Percentiles rank a stretch among this genome's conserved stretches.
Evolutionary conservation across 169 alveolate species (phyloP).

Genomic region (Plasmodium knowlesi): DNA sequence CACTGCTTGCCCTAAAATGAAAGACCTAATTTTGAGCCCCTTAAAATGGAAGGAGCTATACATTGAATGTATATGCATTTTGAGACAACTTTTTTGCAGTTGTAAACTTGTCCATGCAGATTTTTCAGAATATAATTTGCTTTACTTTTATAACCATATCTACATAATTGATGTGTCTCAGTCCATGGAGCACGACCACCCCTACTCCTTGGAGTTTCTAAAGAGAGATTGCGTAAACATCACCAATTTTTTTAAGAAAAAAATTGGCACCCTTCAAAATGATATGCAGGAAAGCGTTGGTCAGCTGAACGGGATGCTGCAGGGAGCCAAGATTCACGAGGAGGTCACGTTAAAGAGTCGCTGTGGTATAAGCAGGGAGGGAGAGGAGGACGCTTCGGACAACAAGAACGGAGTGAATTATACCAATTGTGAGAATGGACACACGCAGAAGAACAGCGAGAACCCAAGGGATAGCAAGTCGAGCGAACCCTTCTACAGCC

Average conservation of each 20-base stretch:
- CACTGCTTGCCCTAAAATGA: slow-evolving; percentile 81
- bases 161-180: slow-evolving; percentile 98
- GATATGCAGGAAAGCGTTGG: neutral
- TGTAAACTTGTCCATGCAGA: slow-evolving; percentile 99
- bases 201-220: slow-evolving; percentile 97
- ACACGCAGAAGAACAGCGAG: neutral
- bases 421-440: neutral
- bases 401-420: neutral
- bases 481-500: neutral
- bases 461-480: neutral
- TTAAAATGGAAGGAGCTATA: slow-evolving; percentile 88
- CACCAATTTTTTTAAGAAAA: slow-evolving; percentile 93
- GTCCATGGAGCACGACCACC: slow-evolving; percentile 99
- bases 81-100: slow-evolving; percentile 93
- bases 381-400: neutral
- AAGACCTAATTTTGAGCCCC: slow-evolving; percentile 67
- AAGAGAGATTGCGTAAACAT: slow-evolving; percentile 97
- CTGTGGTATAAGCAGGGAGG: too few species aligned
- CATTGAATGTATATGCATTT: slow-evolving; percentile 88
- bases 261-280: slow-evolving; percentile 27
- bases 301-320: neutral
- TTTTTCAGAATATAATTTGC: slow-evolving; percentile 97
- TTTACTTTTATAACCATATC: slow-evolving; percentile 86
- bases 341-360: neutral
- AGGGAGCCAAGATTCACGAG: neutral